Base-by-base conservation (phyloP, 106 monocot species). In the Allium cepa region DNA sequence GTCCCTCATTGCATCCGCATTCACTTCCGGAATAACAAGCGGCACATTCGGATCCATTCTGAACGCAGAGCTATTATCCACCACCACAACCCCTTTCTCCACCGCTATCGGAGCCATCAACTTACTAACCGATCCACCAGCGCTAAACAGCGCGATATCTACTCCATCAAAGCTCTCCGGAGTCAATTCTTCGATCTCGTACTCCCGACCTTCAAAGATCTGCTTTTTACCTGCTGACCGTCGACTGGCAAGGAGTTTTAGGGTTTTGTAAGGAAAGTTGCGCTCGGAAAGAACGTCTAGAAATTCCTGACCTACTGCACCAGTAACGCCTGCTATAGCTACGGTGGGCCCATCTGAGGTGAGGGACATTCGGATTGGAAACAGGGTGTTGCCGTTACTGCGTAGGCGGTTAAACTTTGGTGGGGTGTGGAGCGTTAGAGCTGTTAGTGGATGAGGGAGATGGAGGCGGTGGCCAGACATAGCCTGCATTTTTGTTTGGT, bases 271-370 rank as follows among this genome's bases (percentile, higher is more conserved):
- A 14, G 92, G 92, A 77, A 92, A 97, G 67, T 89, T 86, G 0
- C 92, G 88, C 61, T 89, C 84, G 71, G 89, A 87, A n/a, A 99
- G 79, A 2, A 99, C 97, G 47, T 66, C 16, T 56, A 99, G 90
- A 85, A 99, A 99, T 75, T 99, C 97, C 72, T 93, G 92, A 11
- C 97, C 92, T 10, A 99, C 92, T 55, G 97, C 97, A 49, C 97
- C 97, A 13, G 97, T 99, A 57, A 87, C 84, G 52, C 97, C 92
- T 46, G 90, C 92, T 10, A 99, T 73, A 10, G 97, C 97, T 5
- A 99, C 62, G 15, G 89, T 75, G 53, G 96, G 96, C 0, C 92
- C 96, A 62, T 88, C 83, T 50, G 86, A 86, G 18, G 65, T 64
- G n/a, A 84, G 78, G 63, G 69, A 47, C 86, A 89, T 84, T 51